Percentiles rank a stretch among this genome's conserved stretches.
phyloP scores from a whole-genome alignment of 2,329 filamentous ascomycete genomes.

The Alternaria triticimaculans region DNA sequence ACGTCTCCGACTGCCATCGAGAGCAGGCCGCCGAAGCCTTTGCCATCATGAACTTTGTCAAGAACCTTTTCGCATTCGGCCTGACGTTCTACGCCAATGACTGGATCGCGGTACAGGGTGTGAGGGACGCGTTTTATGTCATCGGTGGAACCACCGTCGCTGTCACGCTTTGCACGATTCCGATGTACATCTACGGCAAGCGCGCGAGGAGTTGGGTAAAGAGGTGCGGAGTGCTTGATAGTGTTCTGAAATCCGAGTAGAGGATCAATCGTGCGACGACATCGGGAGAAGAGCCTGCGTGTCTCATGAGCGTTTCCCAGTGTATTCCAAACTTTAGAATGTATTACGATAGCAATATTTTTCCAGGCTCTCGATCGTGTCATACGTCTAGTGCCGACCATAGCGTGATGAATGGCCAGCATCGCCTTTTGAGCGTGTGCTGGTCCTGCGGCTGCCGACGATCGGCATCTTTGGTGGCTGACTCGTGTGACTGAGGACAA shows the following conservation, averaged over 20 bases:
- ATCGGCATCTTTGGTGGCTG: neutral
- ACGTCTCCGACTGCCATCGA: slow-evolving; percentile 32
- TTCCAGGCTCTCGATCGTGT: neutral
- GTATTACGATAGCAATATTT: neutral
- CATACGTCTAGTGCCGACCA: neutral
- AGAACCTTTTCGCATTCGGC: slow-evolving; percentile 36
- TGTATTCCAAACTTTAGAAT: neutral
- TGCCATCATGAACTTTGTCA: slow-evolving; percentile 36
- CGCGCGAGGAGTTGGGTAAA: slow-evolving; percentile 43
- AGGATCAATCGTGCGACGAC: neutral
- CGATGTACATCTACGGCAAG: slow-evolving; percentile 38
- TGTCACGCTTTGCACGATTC: slow-evolving; percentile 29
- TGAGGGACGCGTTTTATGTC: slow-evolving; percentile 26
- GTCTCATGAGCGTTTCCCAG: neutral
- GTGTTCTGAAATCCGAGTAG: slow-evolving; percentile 16
- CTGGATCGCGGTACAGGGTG: slow-evolving; percentile 30
- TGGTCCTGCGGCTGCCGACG: neutral
- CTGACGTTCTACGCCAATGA: slow-evolving; percentile 32
- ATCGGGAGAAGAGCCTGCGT: neutral
- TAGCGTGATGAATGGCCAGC: neutral
- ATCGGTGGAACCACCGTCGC: slow-evolving; percentile 30
- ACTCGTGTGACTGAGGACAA: neutral
- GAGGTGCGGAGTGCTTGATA: slow-evolving; percentile 26
- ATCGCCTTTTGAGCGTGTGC: neutral
- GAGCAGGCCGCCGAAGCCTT: slow-evolving; percentile 34